Percentiles rank a stretch among this genome's conserved stretches.
Conservation (phyloP, 176 grass and related monocot genomes). For the Ampelocalamus luodianensis region DNA sequence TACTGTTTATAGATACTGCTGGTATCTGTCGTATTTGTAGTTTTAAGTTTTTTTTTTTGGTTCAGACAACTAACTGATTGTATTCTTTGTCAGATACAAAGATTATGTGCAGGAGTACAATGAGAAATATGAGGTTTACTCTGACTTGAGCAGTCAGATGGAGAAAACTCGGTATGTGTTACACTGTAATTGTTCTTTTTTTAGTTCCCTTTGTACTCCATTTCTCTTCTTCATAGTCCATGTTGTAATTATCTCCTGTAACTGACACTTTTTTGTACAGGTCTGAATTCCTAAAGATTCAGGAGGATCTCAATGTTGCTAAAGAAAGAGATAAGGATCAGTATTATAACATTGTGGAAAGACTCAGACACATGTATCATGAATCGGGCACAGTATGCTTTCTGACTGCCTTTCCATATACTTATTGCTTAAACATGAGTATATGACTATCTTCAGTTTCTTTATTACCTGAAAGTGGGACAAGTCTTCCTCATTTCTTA, state of each 20-base stretch:
- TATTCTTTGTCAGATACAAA: slow-evolving; percentile 72
- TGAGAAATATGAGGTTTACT: slow-evolving; percentile 80
- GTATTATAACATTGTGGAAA: slow-evolving; percentile 69
- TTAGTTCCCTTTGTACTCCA: slow-evolving; percentile 4
- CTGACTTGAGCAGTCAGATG: slow-evolving; percentile 70
- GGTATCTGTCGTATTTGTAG: not conserved
- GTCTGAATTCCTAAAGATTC: slow-evolving; percentile 63
- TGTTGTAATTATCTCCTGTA: slow-evolving; percentile 32
- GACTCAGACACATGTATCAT: slow-evolving; percentile 74
- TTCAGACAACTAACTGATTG: slow-evolving; percentile 27
- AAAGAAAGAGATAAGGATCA: slow-evolving; percentile 63
- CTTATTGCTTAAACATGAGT: slow-evolving; percentile 20
- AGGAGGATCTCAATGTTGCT: slow-evolving; percentile 66
- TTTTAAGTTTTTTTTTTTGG: slow-evolving; percentile 17
- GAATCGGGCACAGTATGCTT: slow-evolving; percentile 66
- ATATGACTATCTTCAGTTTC: slow-evolving; percentile 18
- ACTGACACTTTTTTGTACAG: slow-evolving; percentile 44
- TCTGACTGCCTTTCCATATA: slow-evolving; percentile 34
- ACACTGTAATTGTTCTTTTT: slow-evolving; percentile 12
- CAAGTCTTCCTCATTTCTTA: not conserved
- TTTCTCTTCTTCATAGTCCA: slow-evolving; percentile 1
- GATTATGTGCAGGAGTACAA: slow-evolving; percentile 85
- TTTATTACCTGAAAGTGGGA: not conserved
- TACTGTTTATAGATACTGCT: slow-evolving; percentile 7
- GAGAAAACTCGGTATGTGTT: slow-evolving; percentile 77